Conservation (phyloP, 192 early-diverging fungal species). For the Coemansia sp. region DNA sequence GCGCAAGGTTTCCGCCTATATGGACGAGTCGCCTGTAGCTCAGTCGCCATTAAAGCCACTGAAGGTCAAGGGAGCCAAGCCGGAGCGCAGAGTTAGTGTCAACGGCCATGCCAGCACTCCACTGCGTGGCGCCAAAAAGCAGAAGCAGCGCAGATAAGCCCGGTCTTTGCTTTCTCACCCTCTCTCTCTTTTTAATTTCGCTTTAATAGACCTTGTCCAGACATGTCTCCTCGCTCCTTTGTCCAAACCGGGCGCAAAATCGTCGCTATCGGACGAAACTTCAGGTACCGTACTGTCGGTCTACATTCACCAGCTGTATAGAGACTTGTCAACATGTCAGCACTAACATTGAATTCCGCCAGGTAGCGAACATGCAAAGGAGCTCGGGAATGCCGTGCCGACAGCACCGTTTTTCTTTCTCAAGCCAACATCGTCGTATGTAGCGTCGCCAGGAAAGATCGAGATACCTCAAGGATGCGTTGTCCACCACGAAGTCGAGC, state of each 20-base stretch:
- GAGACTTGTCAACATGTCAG: neutral
- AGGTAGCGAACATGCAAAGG: conserved; percentile 85
- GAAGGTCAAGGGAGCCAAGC: conserved; percentile 1
- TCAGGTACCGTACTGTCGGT: conserved; percentile 50
- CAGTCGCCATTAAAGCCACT: conserved; percentile 15
- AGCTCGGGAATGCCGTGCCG: conserved; percentile 91
- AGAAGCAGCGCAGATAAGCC: conserved; percentile 2
- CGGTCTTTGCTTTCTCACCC: neutral
- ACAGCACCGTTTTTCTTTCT: conserved; percentile 89
- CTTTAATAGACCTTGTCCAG: neutral
- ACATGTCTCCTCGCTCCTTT: conserved; percentile 35
- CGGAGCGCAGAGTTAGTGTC: neutral
- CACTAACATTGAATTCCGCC: neutral
- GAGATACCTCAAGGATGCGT: conserved; percentile 76
- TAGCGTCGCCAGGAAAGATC: conserved; percentile 65
- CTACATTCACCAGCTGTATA: neutral
- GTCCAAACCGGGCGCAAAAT: conserved; percentile 77
- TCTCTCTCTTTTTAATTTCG: neutral
- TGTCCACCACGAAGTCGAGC: conserved; percentile 93
- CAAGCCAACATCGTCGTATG: conserved; percentile 86
- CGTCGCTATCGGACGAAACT: conserved; percentile 93
- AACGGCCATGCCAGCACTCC: conserved; percentile 17
- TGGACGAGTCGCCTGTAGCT: neutral
- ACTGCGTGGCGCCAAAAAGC: conserved; percentile 5
- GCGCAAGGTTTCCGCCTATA: conserved; percentile 49